Evolutionary conservation across 305 asterid species (phyloP), one percentile per base, ranked within the genome.

Genomic region (Fraxinus xanthoxyloides): DNA sequence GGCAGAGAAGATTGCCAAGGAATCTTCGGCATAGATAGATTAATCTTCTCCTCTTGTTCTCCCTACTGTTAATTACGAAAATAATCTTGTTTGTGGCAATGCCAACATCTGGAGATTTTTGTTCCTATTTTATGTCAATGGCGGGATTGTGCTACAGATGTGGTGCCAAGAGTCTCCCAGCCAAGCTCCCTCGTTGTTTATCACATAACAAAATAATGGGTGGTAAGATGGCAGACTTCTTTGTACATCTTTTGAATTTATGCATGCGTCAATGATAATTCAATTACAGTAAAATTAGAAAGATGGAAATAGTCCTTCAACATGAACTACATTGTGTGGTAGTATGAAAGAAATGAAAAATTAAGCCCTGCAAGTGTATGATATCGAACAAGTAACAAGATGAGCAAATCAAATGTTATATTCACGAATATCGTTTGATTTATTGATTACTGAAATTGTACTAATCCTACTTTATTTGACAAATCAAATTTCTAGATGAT

Each of bases 1-100:
- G 91, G 98, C 98, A 4, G 98, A 95, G 92, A 95, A 95, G 95
- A 95, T 95, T 76, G 95, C 98, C 84, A 95, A 89, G 87, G 99
- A 95, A 86, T 90, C 97, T 81, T 94, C 96, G 26, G 84, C 97
- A 48, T 90, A 89, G 92, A 83, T 81, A 77, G 76, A 76, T 74
- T n/a, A 28, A 32, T 78, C 69, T 75, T 56, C 79, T 28, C 76
- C 85, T 75, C 85, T 46, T 35, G 38, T 35, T 35, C 40, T 7
- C 12, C 43, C 43, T 36, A 31, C 86, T 76, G 93, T 89, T 87
- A 77, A 91, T 90, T 82, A 85, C 91, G 31, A 61, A 89, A 95
- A 91, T 92, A 92, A 92, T 83, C 86, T 84, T 86, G 86, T 79
- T 86, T 85, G 82, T 84, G 89, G 89, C 88, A 80, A 77, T 76